Evolutionary conservation across 2,329 filamentous ascomycete species (phyloP).

Genomic region (Neurospora crassa): DNA sequence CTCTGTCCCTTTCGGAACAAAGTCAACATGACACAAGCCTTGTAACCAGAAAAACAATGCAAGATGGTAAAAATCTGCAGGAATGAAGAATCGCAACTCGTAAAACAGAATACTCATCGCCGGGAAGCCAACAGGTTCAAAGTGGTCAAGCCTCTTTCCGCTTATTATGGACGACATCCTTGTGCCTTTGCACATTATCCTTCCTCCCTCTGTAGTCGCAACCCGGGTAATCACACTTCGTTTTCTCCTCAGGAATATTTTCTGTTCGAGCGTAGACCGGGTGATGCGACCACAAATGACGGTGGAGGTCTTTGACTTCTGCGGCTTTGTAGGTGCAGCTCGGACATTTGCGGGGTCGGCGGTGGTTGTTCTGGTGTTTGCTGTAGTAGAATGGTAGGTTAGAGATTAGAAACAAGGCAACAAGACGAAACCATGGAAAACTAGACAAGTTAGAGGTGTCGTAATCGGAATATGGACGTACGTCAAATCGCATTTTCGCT

Average conservation of each 20-base stretch:
- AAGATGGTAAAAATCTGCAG: not conserved
- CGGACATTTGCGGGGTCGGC: not conserved
- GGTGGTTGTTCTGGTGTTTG: conserved; percentile 14
- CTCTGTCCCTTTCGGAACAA: not conserved
- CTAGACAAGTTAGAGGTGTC: not conserved
- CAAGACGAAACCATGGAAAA: not conserved
- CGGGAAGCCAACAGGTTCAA: not conserved
- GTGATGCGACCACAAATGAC: conserved; percentile 14
- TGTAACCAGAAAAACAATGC: not conserved
- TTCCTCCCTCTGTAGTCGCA: conserved; percentile 7
- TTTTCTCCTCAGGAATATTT: conserved; percentile 2
- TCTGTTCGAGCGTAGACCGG: not conserved
- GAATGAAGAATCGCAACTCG: not conserved
- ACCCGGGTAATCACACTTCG: not conserved
- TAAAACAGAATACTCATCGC: not conserved
- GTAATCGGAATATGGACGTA: not conserved
- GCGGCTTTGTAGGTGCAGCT: conserved; percentile 3
- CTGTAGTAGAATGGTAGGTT: not conserved
- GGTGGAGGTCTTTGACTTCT: conserved; percentile 9
- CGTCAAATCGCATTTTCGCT: conserved; percentile 7
- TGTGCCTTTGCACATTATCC: conserved; percentile 14
- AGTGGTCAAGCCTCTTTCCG: not conserved
- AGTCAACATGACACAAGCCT: not conserved
- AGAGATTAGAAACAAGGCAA: not conserved
- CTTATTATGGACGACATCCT: not conserved